phyloP scores from a whole-genome alignment of 495 filamentous ascomycete genomes.

The Talaromyces ruber region DNA sequence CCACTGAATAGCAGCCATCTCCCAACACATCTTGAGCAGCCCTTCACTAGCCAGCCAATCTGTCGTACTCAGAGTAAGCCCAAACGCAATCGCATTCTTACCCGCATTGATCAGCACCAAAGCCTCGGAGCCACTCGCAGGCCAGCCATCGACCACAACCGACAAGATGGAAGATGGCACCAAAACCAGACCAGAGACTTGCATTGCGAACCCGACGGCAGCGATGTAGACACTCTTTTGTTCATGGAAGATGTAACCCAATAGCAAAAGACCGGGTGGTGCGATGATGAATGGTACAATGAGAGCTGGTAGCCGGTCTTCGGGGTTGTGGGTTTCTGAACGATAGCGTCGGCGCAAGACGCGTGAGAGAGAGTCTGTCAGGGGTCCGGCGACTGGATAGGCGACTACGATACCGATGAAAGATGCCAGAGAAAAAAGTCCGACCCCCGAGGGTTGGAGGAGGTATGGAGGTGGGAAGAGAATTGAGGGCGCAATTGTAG shows the following conservation, averaged over 20 bases:
- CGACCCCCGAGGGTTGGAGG: slow-evolving; percentile 17
- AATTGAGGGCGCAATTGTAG: slow-evolving; percentile 16
- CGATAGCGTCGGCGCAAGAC: slow-evolving; percentile 19
- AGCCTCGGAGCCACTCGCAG: slow-evolving; percentile 19
- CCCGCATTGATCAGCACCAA: slow-evolving; percentile 28
- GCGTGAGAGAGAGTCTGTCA: slow-evolving; percentile 22
- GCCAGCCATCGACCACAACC: slow-evolving; percentile 24
- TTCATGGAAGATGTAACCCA: slow-evolving; percentile 17
- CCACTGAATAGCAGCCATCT: slow-evolving; percentile 31
- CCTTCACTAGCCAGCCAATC: slow-evolving; percentile 24
- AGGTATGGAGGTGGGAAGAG: slow-evolving; percentile 22
- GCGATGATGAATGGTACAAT: slow-evolving; percentile 21
- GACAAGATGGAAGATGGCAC: slow-evolving; percentile 26
- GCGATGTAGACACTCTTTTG: slow-evolving; percentile 14
- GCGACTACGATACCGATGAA: slow-evolving; percentile 22
- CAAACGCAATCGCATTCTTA: slow-evolving; percentile 34
- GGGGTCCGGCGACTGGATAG: slow-evolving; percentile 21
- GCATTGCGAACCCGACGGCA: slow-evolving; percentile 19
- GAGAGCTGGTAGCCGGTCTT: slow-evolving; percentile 22
- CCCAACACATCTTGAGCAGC: slow-evolving; percentile 27
- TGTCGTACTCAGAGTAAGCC: slow-evolving; percentile 17
- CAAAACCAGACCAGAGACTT: slow-evolving; percentile 15
- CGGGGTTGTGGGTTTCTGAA: slow-evolving; percentile 18
- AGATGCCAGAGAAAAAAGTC: slow-evolving; percentile 22
- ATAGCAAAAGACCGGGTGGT: slow-evolving; percentile 20